Conservation (phyloP, 768 basidiomycete species). For the Brasilioporus rufonigricans region DNA sequence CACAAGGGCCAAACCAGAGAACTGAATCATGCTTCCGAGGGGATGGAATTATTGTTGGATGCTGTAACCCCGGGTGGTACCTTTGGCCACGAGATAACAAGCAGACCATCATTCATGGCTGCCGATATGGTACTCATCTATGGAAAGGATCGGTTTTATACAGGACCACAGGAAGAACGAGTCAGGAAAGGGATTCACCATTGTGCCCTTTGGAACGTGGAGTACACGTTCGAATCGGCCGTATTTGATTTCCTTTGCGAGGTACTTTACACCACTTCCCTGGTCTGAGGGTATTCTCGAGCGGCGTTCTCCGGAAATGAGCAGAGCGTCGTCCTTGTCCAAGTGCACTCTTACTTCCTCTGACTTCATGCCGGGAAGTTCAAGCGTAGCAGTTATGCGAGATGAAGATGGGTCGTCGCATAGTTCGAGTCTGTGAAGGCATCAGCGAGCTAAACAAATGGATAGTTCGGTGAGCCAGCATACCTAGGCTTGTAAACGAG, state of each 20-base stretch:
- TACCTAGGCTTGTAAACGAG: constrained; percentile 35
- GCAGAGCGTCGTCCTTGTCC: constrained; percentile 27
- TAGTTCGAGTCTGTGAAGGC: constrained; percentile 35
- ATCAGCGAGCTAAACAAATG: constrained; percentile 12
- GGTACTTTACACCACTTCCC: constrained; percentile 21
- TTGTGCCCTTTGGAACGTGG: constrained; percentile 35
- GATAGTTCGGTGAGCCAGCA: constrained; percentile 3
- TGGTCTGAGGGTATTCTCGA: constrained; percentile 17
- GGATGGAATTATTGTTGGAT: constrained; percentile 1
- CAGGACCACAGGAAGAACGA: constrained; percentile 2
- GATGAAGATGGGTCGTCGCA: constrained; percentile 36
- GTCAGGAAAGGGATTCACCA: constrained; percentile 24
- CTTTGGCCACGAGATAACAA: constrained; percentile 40
- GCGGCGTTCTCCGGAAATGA: constrained; percentile 36
- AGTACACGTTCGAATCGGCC: constrained; percentile 38
- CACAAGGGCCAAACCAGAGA: not conserved
- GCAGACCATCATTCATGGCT: constrained; percentile 37
- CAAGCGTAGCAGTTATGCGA: constrained; percentile 35
- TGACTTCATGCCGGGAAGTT: constrained; percentile 39
- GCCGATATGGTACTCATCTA: constrained; percentile 40
- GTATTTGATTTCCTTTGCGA: constrained; percentile 39
- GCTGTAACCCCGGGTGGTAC: constrained; percentile 16
- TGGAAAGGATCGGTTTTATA: not conserved
- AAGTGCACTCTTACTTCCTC: constrained; percentile 36
- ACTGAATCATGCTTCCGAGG: not conserved